These are phyloP conservation scores for Tubosaeta sp. DNA, from an alignment of 768 basidiomycete species.

Conservation along the genomic window DNA sequence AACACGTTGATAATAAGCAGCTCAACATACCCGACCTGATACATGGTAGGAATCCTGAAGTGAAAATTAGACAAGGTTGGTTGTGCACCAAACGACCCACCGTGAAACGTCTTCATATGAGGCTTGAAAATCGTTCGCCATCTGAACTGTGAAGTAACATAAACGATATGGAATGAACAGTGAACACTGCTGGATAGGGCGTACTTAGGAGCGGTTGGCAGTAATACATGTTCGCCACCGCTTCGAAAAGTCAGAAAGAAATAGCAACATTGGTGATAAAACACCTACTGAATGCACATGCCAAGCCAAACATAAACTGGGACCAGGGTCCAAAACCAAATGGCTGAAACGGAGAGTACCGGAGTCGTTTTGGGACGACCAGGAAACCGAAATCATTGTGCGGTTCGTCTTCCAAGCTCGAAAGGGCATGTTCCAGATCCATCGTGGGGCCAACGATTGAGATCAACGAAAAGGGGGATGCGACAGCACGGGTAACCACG, in stretches of 20 bases:
- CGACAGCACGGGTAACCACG: conserved; percentile 1
- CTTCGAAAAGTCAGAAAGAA: conserved; percentile 10
- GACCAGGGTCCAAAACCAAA: conserved; percentile 13
- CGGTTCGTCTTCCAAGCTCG: not conserved
- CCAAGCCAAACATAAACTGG: conserved; percentile 12
- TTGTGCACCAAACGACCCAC: conserved; percentile 11
- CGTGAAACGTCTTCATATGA: conserved; percentile 31
- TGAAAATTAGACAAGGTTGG: conserved; percentile 3
- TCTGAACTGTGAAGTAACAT: conserved; percentile 15
- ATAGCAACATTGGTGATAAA: not conserved
- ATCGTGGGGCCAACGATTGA: conserved; percentile 9
- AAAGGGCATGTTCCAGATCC: conserved; percentile 11
- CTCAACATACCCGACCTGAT: conserved; percentile 55
- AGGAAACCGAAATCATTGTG: conserved; percentile 14
- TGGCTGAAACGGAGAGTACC: conserved; percentile 5
- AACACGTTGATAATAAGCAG: too few species aligned
- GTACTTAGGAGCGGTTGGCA: conserved; percentile 73
- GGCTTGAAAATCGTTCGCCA: conserved; percentile 35
- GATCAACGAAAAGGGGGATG: not conserved
- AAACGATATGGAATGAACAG: not conserved
- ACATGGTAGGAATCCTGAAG: conserved; percentile 53
- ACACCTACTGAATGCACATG: conserved; percentile 19
- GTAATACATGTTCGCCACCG: conserved; percentile 72
- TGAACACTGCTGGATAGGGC: conserved; percentile 10
- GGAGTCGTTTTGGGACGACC: conserved; percentile 12